phyloP scores from a whole-genome alignment of 2,329 filamentous ascomycete genomes.

The Nakataea oryzae region DNA sequence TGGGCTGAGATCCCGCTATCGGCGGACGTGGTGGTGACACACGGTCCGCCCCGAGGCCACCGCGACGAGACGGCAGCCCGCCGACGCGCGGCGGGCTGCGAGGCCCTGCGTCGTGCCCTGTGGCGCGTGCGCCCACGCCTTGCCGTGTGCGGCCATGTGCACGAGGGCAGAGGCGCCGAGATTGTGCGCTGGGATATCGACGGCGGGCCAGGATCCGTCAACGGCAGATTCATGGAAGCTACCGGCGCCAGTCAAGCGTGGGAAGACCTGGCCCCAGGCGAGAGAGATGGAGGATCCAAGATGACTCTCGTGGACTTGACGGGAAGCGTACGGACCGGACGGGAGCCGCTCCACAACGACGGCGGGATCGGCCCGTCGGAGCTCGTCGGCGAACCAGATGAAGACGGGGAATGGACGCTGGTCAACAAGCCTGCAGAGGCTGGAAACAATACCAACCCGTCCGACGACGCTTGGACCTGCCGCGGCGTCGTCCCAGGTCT shows the following conservation, averaged over 20 bases:
- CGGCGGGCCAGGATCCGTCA: slow-evolving; percentile 16
- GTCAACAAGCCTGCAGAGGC: not conserved
- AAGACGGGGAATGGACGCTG: not conserved
- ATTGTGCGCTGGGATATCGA: slow-evolving; percentile 49
- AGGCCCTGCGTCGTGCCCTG: slow-evolving; percentile 43
- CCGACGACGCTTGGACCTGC: not conserved
- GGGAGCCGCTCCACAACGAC: slow-evolving; percentile 33
- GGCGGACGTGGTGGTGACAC: slow-evolving; percentile 58
- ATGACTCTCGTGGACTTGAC: slow-evolving; percentile 54
- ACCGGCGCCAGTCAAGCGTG: slow-evolving; percentile 28
- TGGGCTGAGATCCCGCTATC: slow-evolving; percentile 54
- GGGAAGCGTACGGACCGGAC: slow-evolving; percentile 17
- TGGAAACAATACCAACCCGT: not conserved
- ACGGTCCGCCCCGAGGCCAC: slow-evolving; percentile 54
- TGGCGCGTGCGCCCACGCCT: slow-evolving; percentile 52
- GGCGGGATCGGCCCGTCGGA: slow-evolving; percentile 16
- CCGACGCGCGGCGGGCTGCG: slow-evolving; percentile 43
- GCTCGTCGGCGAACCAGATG: not conserved
- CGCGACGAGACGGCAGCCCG: slow-evolving; percentile 36
- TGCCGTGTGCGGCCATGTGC: slow-evolving; percentile 63
- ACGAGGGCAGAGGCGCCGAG: slow-evolving; percentile 55
- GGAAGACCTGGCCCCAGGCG: slow-evolving; percentile 34
- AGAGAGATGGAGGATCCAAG: slow-evolving; percentile 39
- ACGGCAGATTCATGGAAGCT: not conserved
- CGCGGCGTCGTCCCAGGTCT: slow-evolving; percentile 12